Base-by-base conservation (phyloP, 345 rosid species). In the Murraya paniculata region DNA sequence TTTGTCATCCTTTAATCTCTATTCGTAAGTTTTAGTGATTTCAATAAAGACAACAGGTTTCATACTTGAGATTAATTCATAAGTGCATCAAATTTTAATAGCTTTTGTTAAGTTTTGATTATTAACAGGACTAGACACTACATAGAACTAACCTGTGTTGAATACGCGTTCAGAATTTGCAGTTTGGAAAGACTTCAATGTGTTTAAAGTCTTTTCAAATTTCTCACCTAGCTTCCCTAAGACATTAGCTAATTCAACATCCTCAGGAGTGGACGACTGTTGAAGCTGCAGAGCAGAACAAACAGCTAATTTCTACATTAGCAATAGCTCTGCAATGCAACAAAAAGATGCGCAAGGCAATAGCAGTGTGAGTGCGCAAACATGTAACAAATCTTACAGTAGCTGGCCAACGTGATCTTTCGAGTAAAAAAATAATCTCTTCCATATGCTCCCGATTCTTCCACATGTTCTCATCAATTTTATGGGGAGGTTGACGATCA, bases 401-500 rank as follows among this genome's bases (percentile, higher is more conserved):
- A 13, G 78, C 35, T 18, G 99, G 99, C 92, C 93, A 92, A 74
- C 77, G 90, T 36, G 94, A 86, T 77, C 82, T 84, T 62, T 89
- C 88, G 48, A 93, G 92, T 79, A 95, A 83, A 84, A 85, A 92
- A 35, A 93, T 48, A 67, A 93, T 90, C 88, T 95, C 98, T 77
- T 95, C 98, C 83, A 95, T 84, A 71, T 90, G 93, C 81, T 92
- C 98, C 59, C 98, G 86, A 82, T 95, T 93, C 89, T 89, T 95
- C 98, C 99, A 95, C 93, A 95, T 87, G 86, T 95, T 95, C 87
- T 93, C 98, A 76, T 95, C 99, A 27, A 95, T 90, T 84, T 95
- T 95, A 83, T 92, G 98, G 11, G 97, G 89, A 65, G 97, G 89
- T 82, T 83, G 86, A 57, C 78, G 77, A 41, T 86, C 88, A 11